phyloP scores from a whole-genome alignment of 2,329 filamentous ascomycete species.

The Penicillium freii region DNA sequence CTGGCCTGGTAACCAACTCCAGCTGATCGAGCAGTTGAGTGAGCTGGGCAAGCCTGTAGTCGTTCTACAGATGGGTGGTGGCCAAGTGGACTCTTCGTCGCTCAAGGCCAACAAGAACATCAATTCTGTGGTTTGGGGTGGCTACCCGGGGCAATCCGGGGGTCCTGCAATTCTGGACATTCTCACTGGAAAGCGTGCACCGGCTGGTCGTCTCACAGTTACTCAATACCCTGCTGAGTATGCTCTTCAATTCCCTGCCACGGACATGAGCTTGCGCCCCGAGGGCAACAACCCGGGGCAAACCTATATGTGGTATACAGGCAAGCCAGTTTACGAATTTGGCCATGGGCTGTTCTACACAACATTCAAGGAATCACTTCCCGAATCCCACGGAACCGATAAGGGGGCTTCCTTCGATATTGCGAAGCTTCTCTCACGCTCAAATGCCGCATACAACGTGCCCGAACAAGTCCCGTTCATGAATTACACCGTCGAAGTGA shows the following conservation, averaged over 20 bases:
- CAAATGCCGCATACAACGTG: constrained; percentile 25
- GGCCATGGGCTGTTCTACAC: constrained; percentile 48
- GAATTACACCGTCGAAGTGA: constrained; percentile 37
- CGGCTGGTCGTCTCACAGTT: constrained; percentile 42
- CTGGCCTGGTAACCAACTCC: constrained; percentile 46
- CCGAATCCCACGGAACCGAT: not conserved
- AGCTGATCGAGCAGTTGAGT: constrained; percentile 40
- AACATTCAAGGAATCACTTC: constrained; percentile 32
- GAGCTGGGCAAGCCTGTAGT: constrained; percentile 40
- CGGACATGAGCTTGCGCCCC: constrained; percentile 44
- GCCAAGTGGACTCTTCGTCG: constrained; percentile 44
- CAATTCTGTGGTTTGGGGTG: constrained; percentile 45
- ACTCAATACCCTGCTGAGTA: constrained; percentile 44
- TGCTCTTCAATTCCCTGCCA: constrained; percentile 42
- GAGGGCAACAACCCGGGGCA: constrained; percentile 41
- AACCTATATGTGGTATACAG: constrained; percentile 48
- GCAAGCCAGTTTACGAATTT: constrained; percentile 42
- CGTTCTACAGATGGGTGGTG: constrained; percentile 46
- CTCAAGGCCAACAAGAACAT: constrained; percentile 42
- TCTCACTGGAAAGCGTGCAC: constrained; percentile 42
- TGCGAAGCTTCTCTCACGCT: constrained; percentile 31
- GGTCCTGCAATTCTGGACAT: constrained; percentile 45
- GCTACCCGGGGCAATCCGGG: constrained; percentile 47
- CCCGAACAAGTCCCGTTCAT: constrained; percentile 40
- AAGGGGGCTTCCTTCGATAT: constrained; percentile 33